Evolutionary conservation across 2,329 filamentous ascomycete genomes (phyloP), one percentile per base, ranked within the genome.

Genomic region (Colletotrichum noveboracense): DNA sequence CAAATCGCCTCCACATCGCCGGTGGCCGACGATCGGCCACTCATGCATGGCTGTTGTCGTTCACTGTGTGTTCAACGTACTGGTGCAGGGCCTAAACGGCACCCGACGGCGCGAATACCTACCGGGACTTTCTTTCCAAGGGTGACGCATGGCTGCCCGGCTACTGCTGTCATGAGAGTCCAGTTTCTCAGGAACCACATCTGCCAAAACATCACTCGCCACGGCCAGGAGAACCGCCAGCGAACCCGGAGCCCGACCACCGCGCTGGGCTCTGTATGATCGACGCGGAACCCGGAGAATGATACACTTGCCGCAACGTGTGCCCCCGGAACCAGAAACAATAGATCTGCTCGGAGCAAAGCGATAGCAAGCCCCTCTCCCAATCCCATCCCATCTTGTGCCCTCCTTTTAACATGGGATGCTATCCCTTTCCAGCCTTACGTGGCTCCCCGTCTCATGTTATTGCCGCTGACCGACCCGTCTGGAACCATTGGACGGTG

Each of bases 281-380:
- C 74, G 58, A 56, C 74, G 65, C 70, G 74, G 74, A 36, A 69
- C 67, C 70, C 65, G 64, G 65, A 75, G 26, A 73, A 69, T 68
- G 74, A 75, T 52, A 75, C 70, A 73, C 70, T 55, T 64, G 38
- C 56, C 64, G 74, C 70, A 75, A 74, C 74, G 65, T 32, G 32
- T 52, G 61, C 32, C 56, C 43, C 70, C 13, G 38, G 28, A 34
- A 26, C 43, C 60, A 55, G 67, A 74, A 75, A 73, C 64, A 58
- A 48, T 12, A 64, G 12, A 55, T 69, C 36, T 69, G 18, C 56
- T 52, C 43, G 64, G 70, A 48, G 21, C 38, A 72, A 34, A 16
- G 55, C 43, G 34, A 60, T 34, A 10, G n/a, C n/a, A 55, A 52
- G 28, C 58, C 58, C 43, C 74, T 60, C 28, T 34, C 24, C 56